Evolutionary conservation across 768 basidiomycete genomes (phyloP).

Genomic region (Kondoa malvinella): DNA sequence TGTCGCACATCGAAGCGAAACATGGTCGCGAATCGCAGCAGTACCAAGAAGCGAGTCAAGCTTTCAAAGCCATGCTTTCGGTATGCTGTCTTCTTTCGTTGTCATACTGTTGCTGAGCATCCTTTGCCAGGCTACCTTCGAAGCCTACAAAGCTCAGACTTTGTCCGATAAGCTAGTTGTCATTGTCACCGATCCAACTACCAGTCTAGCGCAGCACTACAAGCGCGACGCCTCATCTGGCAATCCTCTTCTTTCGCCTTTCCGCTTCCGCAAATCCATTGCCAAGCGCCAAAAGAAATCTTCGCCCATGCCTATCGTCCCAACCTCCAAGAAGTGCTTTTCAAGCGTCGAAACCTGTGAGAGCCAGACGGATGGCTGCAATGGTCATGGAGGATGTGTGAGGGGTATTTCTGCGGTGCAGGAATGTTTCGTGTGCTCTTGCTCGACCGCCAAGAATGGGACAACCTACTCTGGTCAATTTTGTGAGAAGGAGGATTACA

Average conservation of each 20-base stretch:
- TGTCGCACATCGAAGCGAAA: neutral
- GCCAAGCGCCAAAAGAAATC: slow-evolving; percentile 33
- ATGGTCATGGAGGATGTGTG: neutral
- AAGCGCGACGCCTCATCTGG: neutral
- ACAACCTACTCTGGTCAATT: neutral
- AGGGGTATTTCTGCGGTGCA: neutral
- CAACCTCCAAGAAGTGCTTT: slow-evolving; percentile 56
- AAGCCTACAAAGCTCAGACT: neutral
- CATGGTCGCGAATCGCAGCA: neutral
- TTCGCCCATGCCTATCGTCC: slow-evolving; percentile 79
- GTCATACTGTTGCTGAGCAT: neutral
- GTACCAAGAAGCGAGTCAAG: neutral
- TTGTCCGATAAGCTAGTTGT: neutral
- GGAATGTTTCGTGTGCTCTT: slow-evolving; percentile 2
- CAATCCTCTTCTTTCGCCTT: neutral
- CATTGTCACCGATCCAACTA: neutral
- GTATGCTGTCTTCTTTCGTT: neutral
- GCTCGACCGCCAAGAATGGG: neutral
- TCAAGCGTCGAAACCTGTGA: slow-evolving; percentile 35
- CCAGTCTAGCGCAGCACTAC: neutral
- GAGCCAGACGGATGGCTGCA: neutral
- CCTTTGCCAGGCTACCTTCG: neutral
- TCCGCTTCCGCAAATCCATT: neutral
- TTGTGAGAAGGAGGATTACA: neutral
- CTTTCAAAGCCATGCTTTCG: neutral